phyloP scores from a whole-genome alignment of 2,329 filamentous ascomycete genomes.

The Colletotrichum sansevieriae region DNA sequence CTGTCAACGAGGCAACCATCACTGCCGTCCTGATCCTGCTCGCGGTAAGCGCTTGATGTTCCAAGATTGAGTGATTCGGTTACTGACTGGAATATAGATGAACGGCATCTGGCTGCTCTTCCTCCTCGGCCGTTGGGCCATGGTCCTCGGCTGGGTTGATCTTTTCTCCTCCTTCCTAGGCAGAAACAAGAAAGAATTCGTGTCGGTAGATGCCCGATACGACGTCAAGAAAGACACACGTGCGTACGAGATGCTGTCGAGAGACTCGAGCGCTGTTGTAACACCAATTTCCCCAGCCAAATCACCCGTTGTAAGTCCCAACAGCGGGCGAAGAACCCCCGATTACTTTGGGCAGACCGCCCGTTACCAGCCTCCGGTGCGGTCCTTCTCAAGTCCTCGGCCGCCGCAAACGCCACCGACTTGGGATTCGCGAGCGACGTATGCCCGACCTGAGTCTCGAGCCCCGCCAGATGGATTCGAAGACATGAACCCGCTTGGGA shows the following conservation, averaged over 20 bases:
- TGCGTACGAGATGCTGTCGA: constrained; percentile 85
- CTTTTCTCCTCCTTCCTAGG: constrained; percentile 65
- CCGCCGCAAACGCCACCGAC: constrained; percentile 56
- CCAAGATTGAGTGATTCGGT: neutral
- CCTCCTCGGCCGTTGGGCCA: constrained; percentile 85
- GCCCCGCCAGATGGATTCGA: constrained; percentile 49
- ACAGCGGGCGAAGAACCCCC: constrained; percentile 60
- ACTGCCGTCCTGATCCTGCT: constrained; percentile 86
- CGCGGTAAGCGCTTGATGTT: constrained; percentile 63
- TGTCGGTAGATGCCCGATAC: constrained; percentile 83
- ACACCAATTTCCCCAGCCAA: constrained; percentile 62
- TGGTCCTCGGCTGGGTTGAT: constrained; percentile 86
- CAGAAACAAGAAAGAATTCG: constrained; percentile 80
- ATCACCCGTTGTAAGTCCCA: constrained; percentile 47
- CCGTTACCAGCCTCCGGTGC: constrained; percentile 65
- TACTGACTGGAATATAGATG: constrained; percentile 61
- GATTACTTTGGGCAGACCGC: constrained; percentile 70
- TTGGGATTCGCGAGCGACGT: constrained; percentile 60
- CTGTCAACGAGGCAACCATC: constrained; percentile 82
- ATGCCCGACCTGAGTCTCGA: constrained; percentile 48
- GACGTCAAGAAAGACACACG: constrained; percentile 73
- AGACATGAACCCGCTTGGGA: constrained; percentile 66
- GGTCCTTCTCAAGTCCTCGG: constrained; percentile 69
- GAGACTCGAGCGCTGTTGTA: constrained; percentile 67
- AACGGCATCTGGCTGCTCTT: constrained; percentile 89